A percentile compares a stretch with the other conserved stretches of the same genome.
These are phyloP conservation scores for Blumeriella jaapii DNA, from an alignment of 2,329 filamentous ascomycete species.

Conservation along the genomic window DNA sequence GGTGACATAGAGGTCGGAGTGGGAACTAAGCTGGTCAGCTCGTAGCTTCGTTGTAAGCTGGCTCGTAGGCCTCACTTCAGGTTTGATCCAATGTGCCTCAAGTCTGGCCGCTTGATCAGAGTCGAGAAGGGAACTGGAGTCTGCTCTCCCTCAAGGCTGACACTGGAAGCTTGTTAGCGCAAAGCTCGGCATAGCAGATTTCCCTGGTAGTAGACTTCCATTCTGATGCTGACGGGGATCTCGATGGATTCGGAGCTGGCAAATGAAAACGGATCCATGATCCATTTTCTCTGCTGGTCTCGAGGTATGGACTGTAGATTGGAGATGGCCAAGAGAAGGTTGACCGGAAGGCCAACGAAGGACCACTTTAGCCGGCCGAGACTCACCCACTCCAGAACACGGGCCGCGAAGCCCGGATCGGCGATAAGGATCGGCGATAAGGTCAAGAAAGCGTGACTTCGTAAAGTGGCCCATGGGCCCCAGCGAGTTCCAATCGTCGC, in stretches of 20 bases:
- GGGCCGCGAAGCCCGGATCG: too few relatives aligned
- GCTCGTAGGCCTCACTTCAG: conserved; percentile 42
- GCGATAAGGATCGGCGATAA: too few relatives aligned
- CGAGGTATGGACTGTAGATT: too few relatives aligned
- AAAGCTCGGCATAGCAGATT: neutral
- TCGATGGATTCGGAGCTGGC: conserved; percentile 77
- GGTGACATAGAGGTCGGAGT: conserved; percentile 87
- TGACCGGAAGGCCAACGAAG: too few relatives aligned
- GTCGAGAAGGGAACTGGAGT: conserved; percentile 65
- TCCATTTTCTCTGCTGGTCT: conserved; percentile 18
- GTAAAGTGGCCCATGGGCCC: too few relatives aligned
- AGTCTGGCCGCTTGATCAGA: conserved; percentile 64
- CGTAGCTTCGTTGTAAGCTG: conserved; percentile 6
- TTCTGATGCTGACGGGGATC: conserved; percentile 56
- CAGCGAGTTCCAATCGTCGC: too few relatives aligned
- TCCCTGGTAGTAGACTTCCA: conserved; percentile 31
- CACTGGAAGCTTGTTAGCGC: conserved; percentile 37
- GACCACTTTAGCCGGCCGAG: too few relatives aligned
- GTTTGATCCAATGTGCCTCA: conserved; percentile 82
- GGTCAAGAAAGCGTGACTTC: too few relatives aligned
- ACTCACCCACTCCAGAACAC: too few relatives aligned
- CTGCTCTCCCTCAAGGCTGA: conserved; percentile 68
- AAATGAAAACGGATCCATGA: conserved; percentile 94
- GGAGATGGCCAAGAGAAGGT: too few relatives aligned
- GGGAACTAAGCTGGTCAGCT: conserved; percentile 38